Evolutionary conservation across 805 yeast genomes (phyloP), one percentile per base, ranked within the genome.

Genomic region (Sugiyamaella boreocaroliniensis): DNA sequence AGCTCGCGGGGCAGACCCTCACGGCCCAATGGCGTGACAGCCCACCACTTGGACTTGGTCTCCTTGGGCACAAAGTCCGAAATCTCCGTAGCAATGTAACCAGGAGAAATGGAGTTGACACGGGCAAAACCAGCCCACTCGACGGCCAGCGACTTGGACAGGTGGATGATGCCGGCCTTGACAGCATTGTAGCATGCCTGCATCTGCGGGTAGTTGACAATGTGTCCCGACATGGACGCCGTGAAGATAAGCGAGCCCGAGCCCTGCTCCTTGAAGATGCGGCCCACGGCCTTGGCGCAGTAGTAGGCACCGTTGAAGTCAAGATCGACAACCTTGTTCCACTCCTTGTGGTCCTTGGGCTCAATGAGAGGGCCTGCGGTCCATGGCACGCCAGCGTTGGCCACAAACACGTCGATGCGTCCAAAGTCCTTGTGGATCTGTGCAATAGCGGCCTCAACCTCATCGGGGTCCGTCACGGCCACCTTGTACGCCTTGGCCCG

Each of bases 101-200:
- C 96, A 19, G 96, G 96, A 14, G 89, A 82, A 29, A 87, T 78
- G 29, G 86, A 74, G 73, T 87, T 87, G 53, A 83, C 92, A 59
- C 95, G 78, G n/a, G 92, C 95, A 63, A 85, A 85, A 1, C 82
- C 79, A n/a, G 89, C 81, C 90, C 93, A 89, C 71, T 89, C 96
- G 43, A 88, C 81, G 14, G 96, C 92, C 58, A 88, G 73, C 1
- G 93, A 86, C 67, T 76, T 83, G 37, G 85, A 80, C 61, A 88
- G 75, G 64, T 89, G 95, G 58, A 83, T 66, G 26, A 86, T 82
- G 11, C 82, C 96, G 42, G 96, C 95, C 74, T 88, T 89, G 60
- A 89, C 86, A 14, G 89, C 87, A 64, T 88, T 88, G 74, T 88
- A 88, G 41, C 85, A 81, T 12, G 95, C 85, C 71, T 89, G 96